Base-by-base conservation (phyloP, 1,139 yeast species). In the Hyphopichia wangnamkhiaoensis region DNA sequence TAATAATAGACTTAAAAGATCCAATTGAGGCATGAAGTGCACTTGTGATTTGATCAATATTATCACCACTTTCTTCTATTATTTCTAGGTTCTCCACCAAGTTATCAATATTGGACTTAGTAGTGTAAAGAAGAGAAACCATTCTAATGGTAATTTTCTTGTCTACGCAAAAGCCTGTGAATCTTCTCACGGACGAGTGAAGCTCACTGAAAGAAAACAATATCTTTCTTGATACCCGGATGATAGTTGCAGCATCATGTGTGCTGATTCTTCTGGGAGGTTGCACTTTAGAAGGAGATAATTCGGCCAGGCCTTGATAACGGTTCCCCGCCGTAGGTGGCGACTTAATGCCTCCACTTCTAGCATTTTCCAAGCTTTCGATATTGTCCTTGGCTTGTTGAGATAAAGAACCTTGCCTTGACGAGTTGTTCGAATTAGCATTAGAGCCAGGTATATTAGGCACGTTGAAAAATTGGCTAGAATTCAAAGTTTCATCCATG, bases 141-240 rank as follows among this genome's bases (percentile, higher is more conserved):
- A 84, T 74, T 44, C 78, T 80, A 30, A 79, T 74, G 2, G 83
- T 73, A 3, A 83, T 67, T 30, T 77, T 73, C 46, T 82, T 81
- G 48, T 84, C 91, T 14, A 74, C 65, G 52, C 90, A 84, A 47
- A 84, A 80, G 1, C 84, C 79, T 12, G 84, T 74, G 45, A 84
- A 79, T 41, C 87, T 72, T 44, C 87, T 67, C 7, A 87, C 71
- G 2, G 84, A 81, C 26, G 83, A 78, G 48, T 84, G 90, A 37
- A 86, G 70, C 52, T 86, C 94, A 35, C 86, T 80, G 40, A 84
- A 76, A 12, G 84, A 68, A 53, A 77, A 80, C 5, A 80, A 55
- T 5, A 82, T 57, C 49, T 81, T 82, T 43, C 84, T 59, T 8
- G 85, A 74, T 0, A 79, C 77, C 31, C 71, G 71, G 3, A 80